Evolutionary conservation across 257 asterid genomes (phyloP).

Genomic region (Nicotiana knightiana): DNA sequence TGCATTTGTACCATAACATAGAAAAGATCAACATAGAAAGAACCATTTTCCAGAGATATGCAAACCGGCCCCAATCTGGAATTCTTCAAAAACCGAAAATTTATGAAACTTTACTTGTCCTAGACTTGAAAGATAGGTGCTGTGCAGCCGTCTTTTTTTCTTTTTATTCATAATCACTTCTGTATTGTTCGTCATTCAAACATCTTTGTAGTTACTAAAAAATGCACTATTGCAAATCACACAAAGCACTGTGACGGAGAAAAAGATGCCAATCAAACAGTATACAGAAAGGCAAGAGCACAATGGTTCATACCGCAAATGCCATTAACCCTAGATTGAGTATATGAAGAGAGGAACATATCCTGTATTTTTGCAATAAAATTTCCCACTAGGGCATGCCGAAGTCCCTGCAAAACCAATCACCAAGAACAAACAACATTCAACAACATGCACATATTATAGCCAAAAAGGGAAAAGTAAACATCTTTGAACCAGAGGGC

Average conservation of each 20-base stretch:
- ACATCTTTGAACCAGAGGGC: neutral
- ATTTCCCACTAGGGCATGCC: conserved; percentile 86
- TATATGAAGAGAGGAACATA: conserved; percentile 56
- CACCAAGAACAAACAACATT: conserved; percentile 2
- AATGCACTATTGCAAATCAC: too few relatives aligned
- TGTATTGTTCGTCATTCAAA: too few relatives aligned
- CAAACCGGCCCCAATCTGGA: neutral
- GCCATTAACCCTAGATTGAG: conserved; percentile 72
- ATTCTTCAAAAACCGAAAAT: too few relatives aligned
- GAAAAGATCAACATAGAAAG: neutral
- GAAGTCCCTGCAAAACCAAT: conserved; percentile 73
- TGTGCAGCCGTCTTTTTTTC: too few relatives aligned
- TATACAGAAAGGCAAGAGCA: too few relatives aligned
- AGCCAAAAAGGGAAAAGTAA: neutral
- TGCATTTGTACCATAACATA: neutral
- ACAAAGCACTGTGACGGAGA: too few relatives aligned
- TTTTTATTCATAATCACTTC: too few relatives aligned
- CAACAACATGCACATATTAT: neutral
- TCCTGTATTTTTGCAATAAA: conserved; percentile 83
- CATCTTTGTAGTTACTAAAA: too few relatives aligned
- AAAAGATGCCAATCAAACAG: too few relatives aligned
- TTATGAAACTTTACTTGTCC: too few relatives aligned
- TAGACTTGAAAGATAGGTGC: too few relatives aligned
- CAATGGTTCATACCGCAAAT: too few relatives aligned
- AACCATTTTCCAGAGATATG: neutral